Conservation (phyloP, 768 basidiomycete genomes). For the Mycena vitilis region DNA sequence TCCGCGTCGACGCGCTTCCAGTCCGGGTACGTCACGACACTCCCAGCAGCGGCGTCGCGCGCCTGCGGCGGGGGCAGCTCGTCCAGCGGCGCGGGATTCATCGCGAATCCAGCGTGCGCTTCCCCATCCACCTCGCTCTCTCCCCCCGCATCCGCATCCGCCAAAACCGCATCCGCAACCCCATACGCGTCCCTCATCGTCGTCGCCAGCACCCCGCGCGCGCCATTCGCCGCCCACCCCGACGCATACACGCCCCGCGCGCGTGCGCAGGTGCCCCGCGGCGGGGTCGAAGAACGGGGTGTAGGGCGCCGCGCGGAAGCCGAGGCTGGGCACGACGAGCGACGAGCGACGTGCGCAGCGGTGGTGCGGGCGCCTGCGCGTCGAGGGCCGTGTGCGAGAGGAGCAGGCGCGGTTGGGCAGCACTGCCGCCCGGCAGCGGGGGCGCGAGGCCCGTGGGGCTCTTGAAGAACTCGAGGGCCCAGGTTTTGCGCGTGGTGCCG, state of each 20-base stretch:
- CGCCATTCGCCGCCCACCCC: conserved; percentile 78
- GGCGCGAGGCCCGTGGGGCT: conserved; percentile 66
- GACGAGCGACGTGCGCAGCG: conserved; percentile 77
- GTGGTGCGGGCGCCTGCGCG: conserved; percentile 56
- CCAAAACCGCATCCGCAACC: conserved; percentile 64
- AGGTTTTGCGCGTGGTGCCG: conserved; percentile 70
- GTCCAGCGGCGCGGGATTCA: conserved; percentile 57
- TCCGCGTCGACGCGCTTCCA: conserved; percentile 83
- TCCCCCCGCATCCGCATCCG: conserved; percentile 51
- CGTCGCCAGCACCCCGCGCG: conserved; percentile 80
- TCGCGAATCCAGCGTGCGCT: conserved; percentile 33
- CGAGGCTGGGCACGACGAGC: conserved; percentile 89
- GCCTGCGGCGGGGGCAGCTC: conserved; percentile 57
- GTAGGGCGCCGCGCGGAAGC: conserved; percentile 79
- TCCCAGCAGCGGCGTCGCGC: conserved; percentile 49
- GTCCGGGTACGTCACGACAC: conserved; percentile 72
- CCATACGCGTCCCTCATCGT: conserved; percentile 66
- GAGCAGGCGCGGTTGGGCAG: conserved; percentile 53
- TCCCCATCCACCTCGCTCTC: conserved; percentile 29
- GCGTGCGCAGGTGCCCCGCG: conserved; percentile 58
- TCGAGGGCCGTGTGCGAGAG: conserved; percentile 74
- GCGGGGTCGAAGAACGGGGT: conserved; percentile 69
- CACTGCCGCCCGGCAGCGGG: conserved; percentile 34
- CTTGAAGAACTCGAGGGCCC: conserved; percentile 87
- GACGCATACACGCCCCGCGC: conserved; percentile 26